Evolutionary conservation across 345 rosid species (phyloP), one percentile per base, ranked within the genome.

Genomic region (Euphorbia tirucalli): DNA sequence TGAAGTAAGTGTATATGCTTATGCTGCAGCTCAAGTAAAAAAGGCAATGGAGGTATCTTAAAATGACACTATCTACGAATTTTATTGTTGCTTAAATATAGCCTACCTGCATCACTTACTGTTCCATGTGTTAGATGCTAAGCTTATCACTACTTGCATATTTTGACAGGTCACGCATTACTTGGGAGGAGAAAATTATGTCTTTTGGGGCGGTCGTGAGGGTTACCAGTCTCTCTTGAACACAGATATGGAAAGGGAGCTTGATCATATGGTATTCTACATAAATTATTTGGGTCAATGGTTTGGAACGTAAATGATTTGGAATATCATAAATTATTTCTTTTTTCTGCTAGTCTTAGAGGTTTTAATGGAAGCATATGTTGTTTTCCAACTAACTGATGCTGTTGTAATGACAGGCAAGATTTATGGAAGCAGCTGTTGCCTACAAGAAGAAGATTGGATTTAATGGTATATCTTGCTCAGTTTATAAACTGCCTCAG

Each of bases 181-280:
- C 78, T 80, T 95, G 25, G 98, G 98, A n/a, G 98, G 99, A 75
- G 99, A 92, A 87, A 95, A 95, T 76, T 92, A 89, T 59, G 96
- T 95, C 54, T 95, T 95, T 75, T 95, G 98, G 99, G 99, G 99
- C 57, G 99, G 99, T 54, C 97, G 97, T 65, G 99, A 95, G 81
- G 99, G 99, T 73, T 95, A 95, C 75, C 99, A 95, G 72, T 69
- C 90, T 49, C 93, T 95, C 39, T 81, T 95, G 85, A 92, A 95
- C 84, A 92, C 99, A 27, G 96, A 95, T 78, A 90, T 95, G 99
- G 97, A 78, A 81, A 88, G 88, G 74, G 99, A 95, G 84, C 92
- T 95, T 65, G 86, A 89, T 79, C 96, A 95, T 81, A 11, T 95
- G 85, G 96, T 88, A 81, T 74, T 15, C 57, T 28, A 65, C 4